phyloP scores from a whole-genome alignment of 768 basidiomycete species.

The Tubosaeta sp. region DNA sequence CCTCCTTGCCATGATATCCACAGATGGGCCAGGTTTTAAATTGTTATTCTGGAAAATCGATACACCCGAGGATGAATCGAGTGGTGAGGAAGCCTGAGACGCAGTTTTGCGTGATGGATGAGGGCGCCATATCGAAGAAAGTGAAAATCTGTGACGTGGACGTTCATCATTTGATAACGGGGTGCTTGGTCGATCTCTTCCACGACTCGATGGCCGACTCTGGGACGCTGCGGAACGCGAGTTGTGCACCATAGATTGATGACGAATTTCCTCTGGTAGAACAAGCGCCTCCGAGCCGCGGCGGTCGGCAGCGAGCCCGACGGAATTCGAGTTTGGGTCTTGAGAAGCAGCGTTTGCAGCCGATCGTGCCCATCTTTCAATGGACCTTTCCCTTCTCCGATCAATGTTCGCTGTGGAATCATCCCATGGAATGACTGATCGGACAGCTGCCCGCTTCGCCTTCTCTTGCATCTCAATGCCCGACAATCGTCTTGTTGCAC shows the following conservation, averaged over 20 bases:
- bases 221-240: constrained; percentile 22
- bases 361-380: constrained; percentile 32
- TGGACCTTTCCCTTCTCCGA: constrained; percentile 29
- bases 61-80: constrained; percentile 31
- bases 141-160: constrained; percentile 28
- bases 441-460: constrained; percentile 21
- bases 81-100: constrained; percentile 29
- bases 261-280: constrained; percentile 15
- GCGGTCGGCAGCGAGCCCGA: constrained; percentile 8
- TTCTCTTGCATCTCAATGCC: constrained; percentile 22
- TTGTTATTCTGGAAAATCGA: constrained; percentile 25
- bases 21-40: constrained; percentile 12
- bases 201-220: constrained; percentile 25
- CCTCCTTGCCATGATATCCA: constrained; percentile 24
- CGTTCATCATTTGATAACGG: constrained; percentile 22
- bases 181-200: constrained; percentile 17
- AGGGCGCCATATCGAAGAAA: constrained; percentile 28
- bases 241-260: constrained; percentile 6
- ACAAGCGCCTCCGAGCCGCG: constrained; percentile 32
- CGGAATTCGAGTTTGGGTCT: constrained; percentile 13
- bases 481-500: constrained; percentile 12
- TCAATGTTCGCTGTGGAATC: constrained; percentile 20
- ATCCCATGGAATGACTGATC: constrained; percentile 18
- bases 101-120: constrained; percentile 17
- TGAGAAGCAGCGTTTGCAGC: constrained; percentile 21